These are phyloP conservation scores for Gonapodya sp. DNA, from an alignment of 192 early-diverging fungal genomes.

Conservation along the genomic window DNA sequence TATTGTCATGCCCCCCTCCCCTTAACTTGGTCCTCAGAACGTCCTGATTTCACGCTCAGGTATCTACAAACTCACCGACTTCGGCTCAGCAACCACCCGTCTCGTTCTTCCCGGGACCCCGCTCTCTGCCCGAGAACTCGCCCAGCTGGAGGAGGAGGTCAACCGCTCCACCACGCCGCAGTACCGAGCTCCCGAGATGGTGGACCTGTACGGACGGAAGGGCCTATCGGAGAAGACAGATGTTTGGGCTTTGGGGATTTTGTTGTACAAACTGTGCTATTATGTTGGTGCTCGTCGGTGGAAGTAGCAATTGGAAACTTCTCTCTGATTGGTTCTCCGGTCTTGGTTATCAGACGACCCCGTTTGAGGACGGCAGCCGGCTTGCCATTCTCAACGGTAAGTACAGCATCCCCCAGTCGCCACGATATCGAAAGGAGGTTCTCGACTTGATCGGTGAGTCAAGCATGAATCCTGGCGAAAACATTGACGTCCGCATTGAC, in stretches of 20 bases:
- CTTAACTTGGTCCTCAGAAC: conserved; percentile 11
- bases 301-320: conserved; percentile 18
- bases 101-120: conserved; percentile 42
- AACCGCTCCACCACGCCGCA: conserved; percentile 78
- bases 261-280: conserved; percentile 93
- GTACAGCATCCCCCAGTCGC: conserved; percentile 66
- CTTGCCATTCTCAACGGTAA: conserved; percentile 81
- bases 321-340: too few species aligned
- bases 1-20: background rate
- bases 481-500: too few species aligned
- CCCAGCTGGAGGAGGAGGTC: conserved; percentile 79
- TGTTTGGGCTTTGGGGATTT: conserved; percentile 76
- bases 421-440: conserved; percentile 48
- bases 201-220: conserved; percentile 76
- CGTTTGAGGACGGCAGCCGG: conserved; percentile 83
- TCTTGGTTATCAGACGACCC: conserved; percentile 51
- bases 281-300: conserved; percentile 39
- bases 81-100: conserved; percentile 75
- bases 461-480: too few species aligned
- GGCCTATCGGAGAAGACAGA: conserved; percentile 80
- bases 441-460: conserved; percentile 28
- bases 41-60: conserved; percentile 44
- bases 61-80: conserved; percentile 86
- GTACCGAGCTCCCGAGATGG: conserved; percentile 92
- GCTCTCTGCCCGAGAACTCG: conserved; percentile 55